Evolutionary conservation across 2,329 filamentous ascomycete genomes (phyloP).

Genomic region (Alternaria triticina): DNA sequence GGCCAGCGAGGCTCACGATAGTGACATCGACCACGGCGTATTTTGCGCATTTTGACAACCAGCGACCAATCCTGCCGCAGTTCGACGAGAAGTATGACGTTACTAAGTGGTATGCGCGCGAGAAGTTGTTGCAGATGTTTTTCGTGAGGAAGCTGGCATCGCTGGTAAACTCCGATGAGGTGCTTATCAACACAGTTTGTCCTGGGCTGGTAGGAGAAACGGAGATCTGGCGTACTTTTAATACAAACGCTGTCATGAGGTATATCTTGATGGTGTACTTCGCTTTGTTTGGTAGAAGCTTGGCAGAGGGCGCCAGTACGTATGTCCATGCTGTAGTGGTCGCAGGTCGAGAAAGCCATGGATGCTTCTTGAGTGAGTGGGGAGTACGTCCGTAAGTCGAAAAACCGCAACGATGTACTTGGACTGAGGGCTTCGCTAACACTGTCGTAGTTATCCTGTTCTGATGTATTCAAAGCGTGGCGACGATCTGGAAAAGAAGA

Average conservation of each 20-base stretch:
- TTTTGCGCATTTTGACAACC: not conserved
- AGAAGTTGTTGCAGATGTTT: constrained; percentile 28
- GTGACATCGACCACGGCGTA: constrained; percentile 5
- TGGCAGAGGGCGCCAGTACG: constrained; percentile 53
- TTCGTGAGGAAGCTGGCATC: constrained; percentile 22
- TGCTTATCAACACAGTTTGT: constrained; percentile 56
- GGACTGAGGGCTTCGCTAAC: not conserved
- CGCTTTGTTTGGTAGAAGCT: constrained; percentile 34
- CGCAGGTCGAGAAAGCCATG: constrained; percentile 59
- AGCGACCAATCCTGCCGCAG: not conserved
- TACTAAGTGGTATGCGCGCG: constrained; percentile 24
- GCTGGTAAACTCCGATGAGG: constrained; percentile 22
- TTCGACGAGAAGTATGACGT: constrained; percentile 2
- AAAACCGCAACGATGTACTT: no score
- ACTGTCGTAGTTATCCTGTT: not conserved
- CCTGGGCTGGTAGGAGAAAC: constrained; percentile 43
- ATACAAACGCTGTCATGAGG: not conserved
- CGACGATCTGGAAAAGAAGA: not conserved
- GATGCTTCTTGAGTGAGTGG: constrained; percentile 59
- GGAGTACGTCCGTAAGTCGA: constrained; percentile 53
- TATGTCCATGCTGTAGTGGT: constrained; percentile 56
- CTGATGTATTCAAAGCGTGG: constrained; percentile 2
- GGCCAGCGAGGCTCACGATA: constrained; percentile 1
- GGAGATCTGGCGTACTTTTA: constrained; percentile 1
- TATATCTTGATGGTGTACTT: constrained; percentile 30